These are phyloP conservation scores for Linum lewisii DNA, from an alignment of 345 rosid genomes.

Conservation along the genomic window DNA sequence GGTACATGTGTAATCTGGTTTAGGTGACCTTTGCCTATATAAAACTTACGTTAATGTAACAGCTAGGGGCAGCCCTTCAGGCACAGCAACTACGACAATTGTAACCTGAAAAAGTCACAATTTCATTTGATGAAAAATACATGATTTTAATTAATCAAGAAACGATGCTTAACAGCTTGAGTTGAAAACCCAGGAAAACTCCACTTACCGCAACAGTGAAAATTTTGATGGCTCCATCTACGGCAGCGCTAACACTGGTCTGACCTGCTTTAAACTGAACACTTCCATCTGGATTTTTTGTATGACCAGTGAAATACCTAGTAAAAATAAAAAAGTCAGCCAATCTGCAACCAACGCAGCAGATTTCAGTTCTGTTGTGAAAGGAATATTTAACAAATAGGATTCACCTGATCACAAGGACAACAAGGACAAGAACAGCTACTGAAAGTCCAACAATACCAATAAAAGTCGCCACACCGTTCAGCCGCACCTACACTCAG, in stretches of 20 bases:
- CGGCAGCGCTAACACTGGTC: constrained; percentile 43
- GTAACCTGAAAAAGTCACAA: constrained; percentile 52
- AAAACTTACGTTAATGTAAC: constrained; percentile 92
- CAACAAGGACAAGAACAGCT: constrained; percentile 61
- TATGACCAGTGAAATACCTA: constrained; percentile 84
- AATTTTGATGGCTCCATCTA: constrained; percentile 72
- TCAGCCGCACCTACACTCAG: background rate
- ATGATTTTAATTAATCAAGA: constrained; percentile 17
- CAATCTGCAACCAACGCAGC: background rate
- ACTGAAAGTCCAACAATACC: background rate
- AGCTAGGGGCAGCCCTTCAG: constrained; percentile 99
- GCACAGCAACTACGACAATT: constrained; percentile 98
- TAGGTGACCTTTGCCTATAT: background rate
- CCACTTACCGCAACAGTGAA: constrained; percentile 84
- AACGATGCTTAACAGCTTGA: background rate
- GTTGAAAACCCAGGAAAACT: constrained; percentile 5
- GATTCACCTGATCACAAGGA: constrained; percentile 69
- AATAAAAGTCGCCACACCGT: background rate
- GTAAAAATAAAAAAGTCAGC: constrained; percentile 1
- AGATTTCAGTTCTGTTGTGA: background rate
- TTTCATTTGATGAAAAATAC: no score
- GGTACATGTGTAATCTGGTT: background rate
- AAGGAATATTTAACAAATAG: constrained; percentile 10
- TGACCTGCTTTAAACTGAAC: constrained; percentile 54
- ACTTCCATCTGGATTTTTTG: constrained; percentile 44